phyloP scores from a whole-genome alignment of 2,329 filamentous ascomycete species.

The Xylariaceae sp. region DNA sequence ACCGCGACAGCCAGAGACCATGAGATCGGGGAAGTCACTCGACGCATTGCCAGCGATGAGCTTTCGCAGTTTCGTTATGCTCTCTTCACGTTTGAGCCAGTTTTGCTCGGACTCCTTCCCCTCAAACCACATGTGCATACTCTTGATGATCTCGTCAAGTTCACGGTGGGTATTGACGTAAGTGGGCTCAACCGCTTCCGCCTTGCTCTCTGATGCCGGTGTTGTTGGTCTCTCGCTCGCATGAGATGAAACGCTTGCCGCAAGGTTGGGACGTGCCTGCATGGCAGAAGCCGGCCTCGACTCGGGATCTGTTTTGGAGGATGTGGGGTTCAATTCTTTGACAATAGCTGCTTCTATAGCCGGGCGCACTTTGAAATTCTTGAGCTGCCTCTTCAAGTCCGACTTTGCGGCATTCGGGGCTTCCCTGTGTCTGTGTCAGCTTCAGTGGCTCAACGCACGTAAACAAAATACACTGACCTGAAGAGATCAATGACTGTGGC shows the following conservation, averaged over 20 bases:
- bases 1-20: constrained; percentile 67
- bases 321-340: constrained; percentile 63
- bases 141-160: constrained; percentile 80
- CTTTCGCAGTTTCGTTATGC: constrained; percentile 70
- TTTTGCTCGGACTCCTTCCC: constrained; percentile 88
- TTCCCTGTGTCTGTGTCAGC: constrained; percentile 46
- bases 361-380: constrained; percentile 79
- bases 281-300: constrained; percentile 43
- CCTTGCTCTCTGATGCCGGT: constrained; percentile 62
- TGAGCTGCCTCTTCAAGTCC: constrained; percentile 83
- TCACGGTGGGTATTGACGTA: constrained; percentile 83
- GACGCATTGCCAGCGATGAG: constrained; percentile 82
- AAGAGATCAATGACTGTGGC: constrained; percentile 83
- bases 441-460: neutral
- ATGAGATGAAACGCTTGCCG: constrained; percentile 51
- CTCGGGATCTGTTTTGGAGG: constrained; percentile 34
- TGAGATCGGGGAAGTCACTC: constrained; percentile 69
- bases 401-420: constrained; percentile 82
- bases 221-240: constrained; percentile 55
- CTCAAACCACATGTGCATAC: constrained; percentile 80
- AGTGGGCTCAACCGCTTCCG: constrained; percentile 72
- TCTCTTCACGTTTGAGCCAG: constrained; percentile 84
- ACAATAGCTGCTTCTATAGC: constrained; percentile 82
- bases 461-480: constrained; percentile 48
- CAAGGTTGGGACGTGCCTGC: constrained; percentile 38